phyloP scores from a whole-genome alignment of 2,329 filamentous ascomycete genomes.

The Claviceps sp. region DNA sequence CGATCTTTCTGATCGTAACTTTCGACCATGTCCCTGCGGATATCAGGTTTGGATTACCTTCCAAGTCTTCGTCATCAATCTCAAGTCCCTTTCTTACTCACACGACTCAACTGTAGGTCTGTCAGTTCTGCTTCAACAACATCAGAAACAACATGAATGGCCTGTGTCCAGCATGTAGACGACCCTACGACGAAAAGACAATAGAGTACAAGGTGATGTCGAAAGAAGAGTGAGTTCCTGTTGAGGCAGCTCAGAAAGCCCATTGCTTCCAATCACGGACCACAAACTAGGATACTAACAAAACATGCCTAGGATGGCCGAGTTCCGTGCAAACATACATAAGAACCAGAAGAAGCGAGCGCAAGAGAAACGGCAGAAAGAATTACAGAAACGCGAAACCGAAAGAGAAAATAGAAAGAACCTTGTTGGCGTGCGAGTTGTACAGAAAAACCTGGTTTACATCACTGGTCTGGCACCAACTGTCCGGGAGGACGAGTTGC shows the following conservation, averaged over 20 bases:
- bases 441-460: conserved; percentile 98
- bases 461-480: conserved; percentile 89
- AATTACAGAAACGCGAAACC: conserved; percentile 89
- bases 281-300: conserved; percentile 3
- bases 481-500: conserved; percentile 79
- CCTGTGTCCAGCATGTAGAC: conserved; percentile 89
- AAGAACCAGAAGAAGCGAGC: conserved; percentile 91
- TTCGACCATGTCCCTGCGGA: conserved; percentile 90
- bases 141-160: conserved; percentile 98
- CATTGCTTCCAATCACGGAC: background rate
- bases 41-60: conserved; percentile 61
- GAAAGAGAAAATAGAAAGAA: conserved; percentile 94
- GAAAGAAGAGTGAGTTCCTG: conserved; percentile 67
- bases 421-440: conserved; percentile 83
- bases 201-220: conserved; percentile 96
- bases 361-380: conserved; percentile 73
- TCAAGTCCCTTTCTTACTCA: background rate
- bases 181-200: conserved; percentile 91
- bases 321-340: conserved; percentile 64
- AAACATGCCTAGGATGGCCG: conserved; percentile 42
- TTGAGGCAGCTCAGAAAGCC: background rate
- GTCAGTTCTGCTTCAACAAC: conserved; percentile 99
- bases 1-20: conserved; percentile 93
- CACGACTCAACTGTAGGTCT: conserved; percentile 50
- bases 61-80: background rate